phyloP scores from a whole-genome alignment of 129 eudicot species.

The Flaveria trinervia region DNA sequence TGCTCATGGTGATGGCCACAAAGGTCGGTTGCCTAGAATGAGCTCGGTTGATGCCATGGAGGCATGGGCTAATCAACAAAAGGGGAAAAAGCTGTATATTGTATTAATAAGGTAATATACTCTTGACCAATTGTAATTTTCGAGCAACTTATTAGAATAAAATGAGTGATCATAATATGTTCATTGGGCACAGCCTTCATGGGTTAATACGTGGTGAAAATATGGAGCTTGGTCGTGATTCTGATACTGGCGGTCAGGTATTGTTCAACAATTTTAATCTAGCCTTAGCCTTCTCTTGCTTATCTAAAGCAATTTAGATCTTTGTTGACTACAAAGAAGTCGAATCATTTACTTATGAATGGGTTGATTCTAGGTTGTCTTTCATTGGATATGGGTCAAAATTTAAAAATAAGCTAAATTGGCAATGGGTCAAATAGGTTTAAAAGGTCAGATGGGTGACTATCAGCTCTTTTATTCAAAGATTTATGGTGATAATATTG shows the following conservation, averaged over 20 bases:
- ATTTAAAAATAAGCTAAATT: not conserved
- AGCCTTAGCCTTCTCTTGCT: not conserved
- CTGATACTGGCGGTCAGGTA: constrained; percentile 99
- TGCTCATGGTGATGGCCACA: constrained; percentile 71
- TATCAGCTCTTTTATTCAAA: not conserved
- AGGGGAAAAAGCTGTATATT: constrained; percentile 85
- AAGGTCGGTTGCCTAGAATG: constrained; percentile 85
- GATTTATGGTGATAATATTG: not conserved
- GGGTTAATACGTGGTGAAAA: constrained; percentile 98
- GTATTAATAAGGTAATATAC: constrained; percentile 68
- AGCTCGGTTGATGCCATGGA: constrained; percentile 87
- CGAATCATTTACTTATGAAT: constrained; percentile 3
- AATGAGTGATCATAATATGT: not conserved
- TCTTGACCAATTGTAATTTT: not conserved
- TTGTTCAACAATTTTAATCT: constrained; percentile 12
- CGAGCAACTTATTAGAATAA: not conserved
- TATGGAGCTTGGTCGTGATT: constrained; percentile 99
- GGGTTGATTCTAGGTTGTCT: not conserved
- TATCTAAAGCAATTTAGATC: constrained; percentile 1
- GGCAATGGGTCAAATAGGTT: not conserved
- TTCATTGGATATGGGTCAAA: not conserved
- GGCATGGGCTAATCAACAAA: constrained; percentile 87
- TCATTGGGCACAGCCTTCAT: constrained; percentile 69
- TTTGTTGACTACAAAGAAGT: not conserved
- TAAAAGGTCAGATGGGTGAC: not conserved